Base-by-base conservation (phyloP, 179 eudicot species). In the Silene coronaria region DNA sequence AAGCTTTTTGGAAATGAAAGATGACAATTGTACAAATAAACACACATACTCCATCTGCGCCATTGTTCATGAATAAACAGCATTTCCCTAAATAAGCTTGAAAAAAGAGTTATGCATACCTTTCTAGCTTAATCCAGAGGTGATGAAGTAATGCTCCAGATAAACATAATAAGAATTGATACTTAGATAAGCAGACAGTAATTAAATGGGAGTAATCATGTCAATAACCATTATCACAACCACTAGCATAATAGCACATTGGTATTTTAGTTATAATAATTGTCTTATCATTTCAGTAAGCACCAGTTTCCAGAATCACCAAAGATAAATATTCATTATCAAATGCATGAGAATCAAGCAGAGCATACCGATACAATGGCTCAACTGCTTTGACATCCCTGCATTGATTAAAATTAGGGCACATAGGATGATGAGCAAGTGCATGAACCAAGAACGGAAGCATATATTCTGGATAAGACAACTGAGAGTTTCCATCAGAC, bases 401-500 rank as follows among this genome's bases (percentile, higher is more conserved):
- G 86, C 88, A 82, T 81, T 91, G 91, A 71, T 89, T 92, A 77
- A 88, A 80, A 77, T 77, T 80, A 72, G 99, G 97, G 80, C 85
- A 96, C 72, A 81, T 74, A 68, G 92, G 83, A 86, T 89, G 95
- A 85, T 96, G 97, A 71, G 97, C 97, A 76, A 96, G 91, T 73
- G 88, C 81, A 79, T 96, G 99, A 76, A 96, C 88, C 77, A 96
- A 75, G 74, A 88, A 90, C 22, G 93, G 91, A 61, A 96, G 90
- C 64, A 96, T 82, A 75, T 76, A 76, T 80, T 92, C 97, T 46
- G 97, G 99, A 85, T 89, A 91, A 77, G 83, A 85, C 78, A 86
- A 76, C 14, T 83, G 76, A 64, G 89, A 77, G 67, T 63, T 85
- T 66, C 88, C 72, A 80, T 96, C 99, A 77, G 83, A 69, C 78